Conservation (phyloP, 1,139 yeast species). For the Kodamaea anthophila region DNA sequence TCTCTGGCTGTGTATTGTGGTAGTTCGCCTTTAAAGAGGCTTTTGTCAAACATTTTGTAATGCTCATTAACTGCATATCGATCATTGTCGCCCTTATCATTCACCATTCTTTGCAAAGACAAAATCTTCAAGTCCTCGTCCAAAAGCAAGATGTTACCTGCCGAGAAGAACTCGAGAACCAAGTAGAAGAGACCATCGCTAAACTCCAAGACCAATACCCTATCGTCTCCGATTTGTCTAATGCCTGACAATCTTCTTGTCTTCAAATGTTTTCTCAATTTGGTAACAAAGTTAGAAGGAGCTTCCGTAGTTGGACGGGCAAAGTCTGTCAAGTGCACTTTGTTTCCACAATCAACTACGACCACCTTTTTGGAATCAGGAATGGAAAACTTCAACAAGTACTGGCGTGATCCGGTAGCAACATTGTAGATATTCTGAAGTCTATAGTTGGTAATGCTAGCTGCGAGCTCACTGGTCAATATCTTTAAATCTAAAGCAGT, state of each 20-base stretch:
- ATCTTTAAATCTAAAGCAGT: conserved; percentile 78
- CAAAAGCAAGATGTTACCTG: conserved; percentile 80
- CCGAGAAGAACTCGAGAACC: conserved; percentile 88
- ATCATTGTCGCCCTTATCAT: conserved; percentile 58
- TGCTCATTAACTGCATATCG: conserved; percentile 67
- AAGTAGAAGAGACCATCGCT: conserved; percentile 73
- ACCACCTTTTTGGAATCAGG: conserved; percentile 77
- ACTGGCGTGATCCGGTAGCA: conserved; percentile 65
- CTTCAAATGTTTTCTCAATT: conserved; percentile 79
- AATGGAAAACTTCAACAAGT: conserved; percentile 69
- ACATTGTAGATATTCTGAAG: conserved; percentile 83
- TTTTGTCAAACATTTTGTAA: conserved; percentile 54
- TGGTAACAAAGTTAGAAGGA: conserved; percentile 82
- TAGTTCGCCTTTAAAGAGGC: conserved; percentile 33
- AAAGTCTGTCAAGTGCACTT: conserved; percentile 71
- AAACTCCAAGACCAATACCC: conserved; percentile 75
- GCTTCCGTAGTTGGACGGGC: conserved; percentile 74
- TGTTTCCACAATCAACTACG: conserved; percentile 82
- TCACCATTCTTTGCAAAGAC: conserved; percentile 71
- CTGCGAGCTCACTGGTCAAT: conserved; percentile 58
- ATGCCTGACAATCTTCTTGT: conserved; percentile 70
- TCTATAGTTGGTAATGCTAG: conserved; percentile 55
- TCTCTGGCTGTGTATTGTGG: conserved; percentile 10
- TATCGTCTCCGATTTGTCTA: conserved; percentile 69
- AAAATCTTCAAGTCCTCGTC: conserved; percentile 65